Conservation (phyloP, 2,329 filamentous ascomycete species). For the Didymella sp. region DNA sequence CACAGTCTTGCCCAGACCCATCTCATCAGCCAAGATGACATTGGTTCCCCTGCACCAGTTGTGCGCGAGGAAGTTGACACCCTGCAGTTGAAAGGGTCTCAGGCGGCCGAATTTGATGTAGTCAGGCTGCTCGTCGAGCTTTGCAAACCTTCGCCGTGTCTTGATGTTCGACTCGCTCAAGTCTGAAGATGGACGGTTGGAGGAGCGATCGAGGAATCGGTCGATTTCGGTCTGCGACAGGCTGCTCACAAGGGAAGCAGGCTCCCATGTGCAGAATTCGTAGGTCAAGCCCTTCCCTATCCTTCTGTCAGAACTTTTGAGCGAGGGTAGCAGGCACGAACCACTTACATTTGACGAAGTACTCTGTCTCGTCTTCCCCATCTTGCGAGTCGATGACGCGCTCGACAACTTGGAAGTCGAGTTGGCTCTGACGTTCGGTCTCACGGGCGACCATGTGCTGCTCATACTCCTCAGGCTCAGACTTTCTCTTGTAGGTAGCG, state of each 20-base stretch:
- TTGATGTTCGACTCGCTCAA: conserved; percentile 75
- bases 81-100: conserved; percentile 90
- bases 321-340: conserved; percentile 11
- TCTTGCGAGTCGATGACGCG: conserved; percentile 85
- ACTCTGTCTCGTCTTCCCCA: conserved; percentile 81
- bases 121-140: conserved; percentile 79
- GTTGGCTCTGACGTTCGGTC: conserved; percentile 83
- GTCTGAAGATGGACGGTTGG: conserved; percentile 81
- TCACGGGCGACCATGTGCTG: conserved; percentile 96
- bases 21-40: conserved; percentile 96
- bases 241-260: conserved; percentile 73
- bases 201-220: conserved; percentile 83
- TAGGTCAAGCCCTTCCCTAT: conserved; percentile 84
- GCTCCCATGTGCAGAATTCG: conserved; percentile 94
- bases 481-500: conserved; percentile 61
- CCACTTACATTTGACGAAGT: conserved; percentile 83
- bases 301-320: conserved; percentile 29
- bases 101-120: conserved; percentile 87
- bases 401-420: conserved; percentile 91
- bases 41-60: conserved; percentile 96
- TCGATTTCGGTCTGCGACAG: conserved; percentile 91
- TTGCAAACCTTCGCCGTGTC: conserved; percentile 63
- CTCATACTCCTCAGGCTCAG: conserved; percentile 83
- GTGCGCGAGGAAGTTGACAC: conserved; percentile 92
- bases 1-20: conserved; percentile 98